Evolutionary conservation across 495 filamentous ascomycete genomes (phyloP).

Genomic region (Tuber aestivum): DNA sequence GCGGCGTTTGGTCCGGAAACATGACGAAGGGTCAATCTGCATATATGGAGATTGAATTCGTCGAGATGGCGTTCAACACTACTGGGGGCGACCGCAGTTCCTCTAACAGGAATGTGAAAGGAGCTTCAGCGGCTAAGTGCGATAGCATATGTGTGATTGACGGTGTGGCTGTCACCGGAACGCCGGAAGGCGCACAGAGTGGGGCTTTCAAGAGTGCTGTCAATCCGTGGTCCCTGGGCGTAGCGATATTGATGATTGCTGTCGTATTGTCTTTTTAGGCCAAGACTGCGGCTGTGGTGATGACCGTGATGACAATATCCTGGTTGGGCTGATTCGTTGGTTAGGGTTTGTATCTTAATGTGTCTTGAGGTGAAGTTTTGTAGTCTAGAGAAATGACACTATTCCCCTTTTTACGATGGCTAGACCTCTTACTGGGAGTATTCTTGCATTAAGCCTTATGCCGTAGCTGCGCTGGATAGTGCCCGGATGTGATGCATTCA

Average conservation of each 20-base stretch:
- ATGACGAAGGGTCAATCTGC: conserved; percentile 57
- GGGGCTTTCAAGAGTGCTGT: background rate
- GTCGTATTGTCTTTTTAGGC: background rate
- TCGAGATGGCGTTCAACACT: conserved; percentile 64
- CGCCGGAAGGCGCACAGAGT: conserved; percentile 7
- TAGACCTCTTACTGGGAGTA: background rate
- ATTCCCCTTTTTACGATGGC: background rate
- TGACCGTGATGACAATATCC: background rate
- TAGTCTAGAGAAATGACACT: background rate
- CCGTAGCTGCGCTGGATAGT: no score
- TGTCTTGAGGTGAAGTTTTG: background rate
- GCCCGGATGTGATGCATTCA: no score
- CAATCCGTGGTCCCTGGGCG: background rate
- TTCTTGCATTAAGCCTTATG: no score
- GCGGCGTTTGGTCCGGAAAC: conserved; percentile 66
- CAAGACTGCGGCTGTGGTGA: background rate
- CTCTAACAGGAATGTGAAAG: background rate
- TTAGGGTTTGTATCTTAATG: background rate
- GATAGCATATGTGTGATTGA: conserved; percentile 30
- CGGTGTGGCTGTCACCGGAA: conserved; percentile 16
- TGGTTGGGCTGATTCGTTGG: background rate
- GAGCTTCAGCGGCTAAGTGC: conserved; percentile 4
- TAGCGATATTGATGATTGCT: background rate
- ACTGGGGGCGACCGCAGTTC: background rate
- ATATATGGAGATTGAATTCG: conserved; percentile 65